Evolutionary conservation across 768 basidiomycete genomes (phyloP), one percentile per base, ranked within the genome.

Genomic region (Suillus paluster): DNA sequence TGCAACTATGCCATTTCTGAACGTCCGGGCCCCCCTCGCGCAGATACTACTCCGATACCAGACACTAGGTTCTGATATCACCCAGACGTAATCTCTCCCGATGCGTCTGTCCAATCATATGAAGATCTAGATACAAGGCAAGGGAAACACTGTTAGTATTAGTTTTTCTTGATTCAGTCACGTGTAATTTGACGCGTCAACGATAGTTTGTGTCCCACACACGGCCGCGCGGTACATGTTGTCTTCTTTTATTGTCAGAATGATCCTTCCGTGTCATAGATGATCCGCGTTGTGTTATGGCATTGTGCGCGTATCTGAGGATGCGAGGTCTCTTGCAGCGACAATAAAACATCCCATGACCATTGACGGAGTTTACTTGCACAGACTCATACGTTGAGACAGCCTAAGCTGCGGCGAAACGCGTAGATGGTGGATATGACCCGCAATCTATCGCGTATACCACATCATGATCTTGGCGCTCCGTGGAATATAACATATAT

Each of bases 221-320:
- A 11, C 38, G 36, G 19, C 52, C 54, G 38, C 38, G 25, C 38
- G 38, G 54, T 27, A 30, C 23, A 39, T 39, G 6, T 10, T 23
- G 23, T 54, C 34, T 54, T 54, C 53, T 54, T 39, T 39, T 39
- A 19, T 25, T 23, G 17, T 23, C 17, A 19, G 38, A 39, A 25
- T 39, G 38, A 39, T 55, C 54, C 54, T 55, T 55, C 54, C 54
- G 54, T 55, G 19, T 6, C 54, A 39, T 55, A 55, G 38, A 55
- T 39, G 38, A 23, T 54, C 15, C 34, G 53, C 4, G 36, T 38
- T 54, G 38, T 39, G 17, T 55, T 23, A 23, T 5, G 19, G 25
- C 15, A 11, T 2, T 7, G 17, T 54, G 38, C 53, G 34, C 6
- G n/a, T 17, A 36, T 4, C 34, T 36, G 34, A 52, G 14, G 50